Evolutionary conservation across 306 rosid genomes (phyloP), one percentile per base, ranked within the genome.

Genomic region (apple (Malus domestica)): DNA sequence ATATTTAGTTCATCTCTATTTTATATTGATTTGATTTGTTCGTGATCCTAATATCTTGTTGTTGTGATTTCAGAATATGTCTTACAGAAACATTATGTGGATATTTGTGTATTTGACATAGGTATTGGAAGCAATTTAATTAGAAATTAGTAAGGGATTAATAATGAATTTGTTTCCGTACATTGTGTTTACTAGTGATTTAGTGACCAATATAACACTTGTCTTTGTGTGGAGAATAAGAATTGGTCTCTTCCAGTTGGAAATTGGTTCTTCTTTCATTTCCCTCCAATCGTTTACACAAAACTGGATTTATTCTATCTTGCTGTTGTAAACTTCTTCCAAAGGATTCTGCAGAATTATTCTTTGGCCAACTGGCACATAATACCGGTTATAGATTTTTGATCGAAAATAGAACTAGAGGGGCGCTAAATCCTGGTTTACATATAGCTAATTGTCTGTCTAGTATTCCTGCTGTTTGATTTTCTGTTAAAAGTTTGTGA

Each of bases 201-300:
- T 30, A 18, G 45, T 19, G 14, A 49, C 14, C 19, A 10, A 1
- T 51, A 19, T 51, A 70, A 33, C 65, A 57, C 32, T 8, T 30
- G 10, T 33, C 6, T 61, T 71, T 6, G 20, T 33, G 14, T 55
- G 76, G 32, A 55, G 76, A 71, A 35, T 33, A 60, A 55, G 66
- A 55, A 71, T 35, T 71, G 23, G 33, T 71, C 66, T 71, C 75
- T 71, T 33, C 65, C 66, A 33, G 14, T 54, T 71, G 68, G 68
- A 63, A 63, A 27, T 30, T 60, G 29, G 44, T 70, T 52, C 15
- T 70, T 30, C 74, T 52, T 4, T 51, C 16, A 49, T 30, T 32
- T 63, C 68, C n/a, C 68, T 29, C 42, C 15, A 63, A 63, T 30
- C 22, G 32, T 27, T 16, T 61, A 22, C 25, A 22, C 19, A 27